These are phyloP conservation scores for Agrocybe chaxingu DNA, from an alignment of 768 basidiomycete species.

Conservation along the genomic window DNA sequence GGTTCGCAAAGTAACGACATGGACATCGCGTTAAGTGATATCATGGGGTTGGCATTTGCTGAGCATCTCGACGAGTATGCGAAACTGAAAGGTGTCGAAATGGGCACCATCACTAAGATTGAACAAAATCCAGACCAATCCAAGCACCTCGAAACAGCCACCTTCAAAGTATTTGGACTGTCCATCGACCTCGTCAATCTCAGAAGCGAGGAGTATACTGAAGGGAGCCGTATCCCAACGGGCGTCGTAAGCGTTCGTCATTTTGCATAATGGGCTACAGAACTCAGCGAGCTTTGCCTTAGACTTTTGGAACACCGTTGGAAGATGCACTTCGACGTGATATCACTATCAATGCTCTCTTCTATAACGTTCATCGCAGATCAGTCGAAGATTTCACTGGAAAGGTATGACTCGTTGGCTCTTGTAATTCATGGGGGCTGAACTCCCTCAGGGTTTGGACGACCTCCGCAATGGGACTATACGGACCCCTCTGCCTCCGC, in stretches of 20 bases:
- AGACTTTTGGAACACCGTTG: conserved; percentile 90
- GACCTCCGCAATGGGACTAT: conserved; percentile 79
- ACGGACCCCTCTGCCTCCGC: conserved; percentile 84
- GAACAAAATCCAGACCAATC: conserved; percentile 95
- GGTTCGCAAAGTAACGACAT: conserved; percentile 84
- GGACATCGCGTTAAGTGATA: conserved; percentile 84
- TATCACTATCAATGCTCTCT: conserved; percentile 92
- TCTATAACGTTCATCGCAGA: conserved; percentile 91
- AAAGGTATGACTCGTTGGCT: conserved; percentile 43
- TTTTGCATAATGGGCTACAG: neutral
- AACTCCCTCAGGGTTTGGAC: conserved; percentile 63
- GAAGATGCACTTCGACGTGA: conserved; percentile 91
- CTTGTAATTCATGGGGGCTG: conserved; percentile 5
- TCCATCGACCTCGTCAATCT: conserved; percentile 95
- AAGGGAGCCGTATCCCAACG: conserved; percentile 84
- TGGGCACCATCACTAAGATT: conserved; percentile 73
- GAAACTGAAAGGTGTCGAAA: conserved; percentile 43
- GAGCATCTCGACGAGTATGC: conserved; percentile 68
- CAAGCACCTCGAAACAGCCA: conserved; percentile 96
- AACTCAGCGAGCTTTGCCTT: conserved; percentile 1
- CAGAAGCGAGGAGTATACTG: conserved; percentile 87
- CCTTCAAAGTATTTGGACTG: conserved; percentile 71
- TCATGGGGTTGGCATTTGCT: conserved; percentile 91
- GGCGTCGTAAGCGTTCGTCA: conserved; percentile 58
- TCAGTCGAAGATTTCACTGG: conserved; percentile 84